phyloP scores from a whole-genome alignment of 139 green algal genomes.

The Chlamydomonas sp. region DNA sequence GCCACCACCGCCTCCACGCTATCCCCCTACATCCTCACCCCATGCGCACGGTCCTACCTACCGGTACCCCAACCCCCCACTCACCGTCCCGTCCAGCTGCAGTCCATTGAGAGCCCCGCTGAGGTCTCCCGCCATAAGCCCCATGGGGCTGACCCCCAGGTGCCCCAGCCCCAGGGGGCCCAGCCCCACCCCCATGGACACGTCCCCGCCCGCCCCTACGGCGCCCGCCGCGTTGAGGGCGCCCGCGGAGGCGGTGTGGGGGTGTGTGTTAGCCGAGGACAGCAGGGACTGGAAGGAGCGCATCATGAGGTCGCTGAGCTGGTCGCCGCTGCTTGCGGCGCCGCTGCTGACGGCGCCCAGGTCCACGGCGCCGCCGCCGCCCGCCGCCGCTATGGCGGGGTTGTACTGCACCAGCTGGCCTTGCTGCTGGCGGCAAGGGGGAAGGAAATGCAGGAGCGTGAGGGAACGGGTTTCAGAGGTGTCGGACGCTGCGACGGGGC shows the following conservation, averaged over 20 bases:
- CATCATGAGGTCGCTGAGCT: conserved; percentile 31
- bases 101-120: not conserved
- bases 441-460: too few relatives aligned
- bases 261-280: not conserved
- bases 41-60: too few relatives aligned
- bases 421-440: not conserved
- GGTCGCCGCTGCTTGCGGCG: not conserved
- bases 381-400: not conserved
- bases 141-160: too few relatives aligned
- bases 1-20: too few relatives aligned
- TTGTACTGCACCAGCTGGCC: conserved; percentile 36
- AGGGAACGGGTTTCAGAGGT: too few relatives aligned
- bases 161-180: not conserved
- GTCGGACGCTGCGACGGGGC: too few relatives aligned
- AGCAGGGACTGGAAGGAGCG: conserved; percentile 29
- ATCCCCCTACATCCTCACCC: too few relatives aligned
- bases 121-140: not conserved
- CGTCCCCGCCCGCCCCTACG: not conserved
- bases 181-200: not conserved
- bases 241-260: not conserved
- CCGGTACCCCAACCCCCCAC: too few relatives aligned
- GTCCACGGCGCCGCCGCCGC: not conserved
- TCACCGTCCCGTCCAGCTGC: not conserved
- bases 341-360: not conserved
- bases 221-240: conserved; percentile 2